A percentile compares a stretch with the other conserved stretches of the same genome.
Conservation (phyloP, 306 rosid species). For the Malus orientalis region DNA sequence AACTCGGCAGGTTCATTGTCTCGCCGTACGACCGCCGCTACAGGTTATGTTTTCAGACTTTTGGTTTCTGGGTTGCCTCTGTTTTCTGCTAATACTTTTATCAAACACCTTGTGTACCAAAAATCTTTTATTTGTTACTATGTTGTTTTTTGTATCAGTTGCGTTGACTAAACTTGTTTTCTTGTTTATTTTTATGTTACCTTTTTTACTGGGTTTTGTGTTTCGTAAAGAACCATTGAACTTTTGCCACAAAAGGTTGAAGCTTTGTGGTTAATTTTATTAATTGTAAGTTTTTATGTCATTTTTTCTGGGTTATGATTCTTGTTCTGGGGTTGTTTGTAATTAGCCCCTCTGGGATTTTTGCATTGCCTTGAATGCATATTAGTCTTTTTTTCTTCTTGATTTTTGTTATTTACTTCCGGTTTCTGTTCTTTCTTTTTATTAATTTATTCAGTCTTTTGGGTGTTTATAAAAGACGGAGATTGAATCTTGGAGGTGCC, state of each 20-base stretch:
- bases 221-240: neutral
- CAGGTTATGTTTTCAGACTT: constrained; percentile 34
- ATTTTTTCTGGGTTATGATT: neutral
- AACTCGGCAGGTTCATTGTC: constrained; percentile 31
- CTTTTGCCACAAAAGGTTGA: neutral
- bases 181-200: neutral
- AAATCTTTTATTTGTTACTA: neutral
- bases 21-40: constrained; percentile 78
- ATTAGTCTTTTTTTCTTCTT: neutral
- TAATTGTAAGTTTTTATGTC: neutral
- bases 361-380: neutral
- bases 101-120: neutral
- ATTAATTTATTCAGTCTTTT: neutral
- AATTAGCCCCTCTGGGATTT: neutral
- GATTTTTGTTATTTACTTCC: neutral
- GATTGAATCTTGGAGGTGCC: constrained; percentile 4
- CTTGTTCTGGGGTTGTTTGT: neutral
- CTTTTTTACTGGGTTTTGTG: neutral
- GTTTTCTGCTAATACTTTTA: neutral
- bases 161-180: neutral
- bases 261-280: neutral
- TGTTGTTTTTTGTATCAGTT: neutral
- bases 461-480: neutral
- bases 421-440: neutral
- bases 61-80: neutral